Percentiles rank a stretch among this genome's conserved stretches.
These are phyloP conservation scores for Nothophaeocryptopus gaeumannii DNA, from an alignment of 2,329 filamentous ascomycete genomes.

Conservation along the genomic window DNA sequence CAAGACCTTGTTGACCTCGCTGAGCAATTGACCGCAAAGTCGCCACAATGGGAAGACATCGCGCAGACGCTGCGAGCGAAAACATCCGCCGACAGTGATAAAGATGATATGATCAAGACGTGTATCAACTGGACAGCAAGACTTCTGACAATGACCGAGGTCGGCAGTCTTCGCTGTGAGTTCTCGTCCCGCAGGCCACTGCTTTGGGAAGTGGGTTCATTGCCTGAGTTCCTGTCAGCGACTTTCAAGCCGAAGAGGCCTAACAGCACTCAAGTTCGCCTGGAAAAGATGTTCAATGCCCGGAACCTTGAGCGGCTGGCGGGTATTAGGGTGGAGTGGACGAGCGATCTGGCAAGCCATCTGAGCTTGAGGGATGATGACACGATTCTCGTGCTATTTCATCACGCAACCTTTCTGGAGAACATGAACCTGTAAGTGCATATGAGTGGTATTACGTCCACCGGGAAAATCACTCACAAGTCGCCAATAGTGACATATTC, in stretches of 20 bases:
- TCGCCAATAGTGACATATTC: slow-evolving; percentile 26
- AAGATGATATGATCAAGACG: no score
- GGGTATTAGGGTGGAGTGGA: slow-evolving; percentile 39
- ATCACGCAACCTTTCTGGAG: slow-evolving; percentile 41
- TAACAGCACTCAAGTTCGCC: slow-evolving; percentile 1
- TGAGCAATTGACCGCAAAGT: neutral
- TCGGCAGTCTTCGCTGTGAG: slow-evolving; percentile 3
- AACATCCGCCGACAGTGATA: neutral
- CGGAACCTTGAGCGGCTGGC: slow-evolving; percentile 27
- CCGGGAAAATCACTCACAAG: neutral
- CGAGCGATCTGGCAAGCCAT: slow-evolving; percentile 44
- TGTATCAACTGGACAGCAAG: slow-evolving; percentile 7
- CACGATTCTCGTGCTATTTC: slow-evolving; percentile 40
- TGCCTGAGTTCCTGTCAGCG: slow-evolving; percentile 3
- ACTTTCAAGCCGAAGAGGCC: slow-evolving; percentile 1
- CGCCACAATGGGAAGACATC: neutral
- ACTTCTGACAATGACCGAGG: slow-evolving; percentile 4
- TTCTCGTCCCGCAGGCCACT: slow-evolving; percentile 8
- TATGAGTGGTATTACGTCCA: neutral
- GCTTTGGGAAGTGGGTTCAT: slow-evolving; percentile 6
- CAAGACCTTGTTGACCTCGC: slow-evolving; percentile 7
- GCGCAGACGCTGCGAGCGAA: neutral
- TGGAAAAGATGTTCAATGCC: slow-evolving; percentile 11
- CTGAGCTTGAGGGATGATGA: slow-evolving; percentile 38
- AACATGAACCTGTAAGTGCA: slow-evolving; percentile 23